Conservation (phyloP, 257 asterid species). For the Rhazya stricta region DNA sequence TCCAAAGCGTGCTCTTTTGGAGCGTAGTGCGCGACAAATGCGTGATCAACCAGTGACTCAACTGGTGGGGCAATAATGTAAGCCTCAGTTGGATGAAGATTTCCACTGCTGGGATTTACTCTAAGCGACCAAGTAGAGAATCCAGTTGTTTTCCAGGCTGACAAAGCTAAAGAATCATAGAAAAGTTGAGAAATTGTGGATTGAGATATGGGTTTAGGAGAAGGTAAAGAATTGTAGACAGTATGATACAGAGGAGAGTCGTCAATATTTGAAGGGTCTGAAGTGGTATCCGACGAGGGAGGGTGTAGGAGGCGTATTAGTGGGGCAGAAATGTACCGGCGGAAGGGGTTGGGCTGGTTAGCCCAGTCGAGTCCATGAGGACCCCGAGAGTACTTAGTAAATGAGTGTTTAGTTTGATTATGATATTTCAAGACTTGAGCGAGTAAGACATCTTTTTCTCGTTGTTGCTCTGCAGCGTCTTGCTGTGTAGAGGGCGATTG, state of each 20-base stretch:
- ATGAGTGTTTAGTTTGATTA: constrained; percentile 67
- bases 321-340: constrained; percentile 69
- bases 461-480: constrained; percentile 19
- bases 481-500: constrained; percentile 14
- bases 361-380: constrained; percentile 96
- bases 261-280: not conserved
- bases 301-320: constrained; percentile 67
- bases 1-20: constrained; percentile 88
- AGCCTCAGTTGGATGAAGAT: constrained; percentile 88
- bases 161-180: constrained; percentile 64
- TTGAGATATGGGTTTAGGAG: constrained; percentile 50
- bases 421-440: constrained; percentile 63
- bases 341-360: constrained; percentile 95
- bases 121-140: constrained; percentile 91
- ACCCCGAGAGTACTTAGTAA: constrained; percentile 71
- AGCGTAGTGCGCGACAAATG: constrained; percentile 81
- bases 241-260: constrained; percentile 49
- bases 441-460: constrained; percentile 21
- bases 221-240: constrained; percentile 41
- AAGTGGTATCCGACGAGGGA: constrained; percentile 13
- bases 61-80: constrained; percentile 64
- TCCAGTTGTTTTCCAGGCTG: constrained; percentile 86
- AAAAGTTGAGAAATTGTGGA: constrained; percentile 60
- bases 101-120: constrained; percentile 97
- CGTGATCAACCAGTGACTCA: constrained; percentile 38